These are phyloP conservation scores for Thalassiosira exigua DNA, from an alignment of 352 stramenopile genomes.

Conservation along the genomic window DNA sequence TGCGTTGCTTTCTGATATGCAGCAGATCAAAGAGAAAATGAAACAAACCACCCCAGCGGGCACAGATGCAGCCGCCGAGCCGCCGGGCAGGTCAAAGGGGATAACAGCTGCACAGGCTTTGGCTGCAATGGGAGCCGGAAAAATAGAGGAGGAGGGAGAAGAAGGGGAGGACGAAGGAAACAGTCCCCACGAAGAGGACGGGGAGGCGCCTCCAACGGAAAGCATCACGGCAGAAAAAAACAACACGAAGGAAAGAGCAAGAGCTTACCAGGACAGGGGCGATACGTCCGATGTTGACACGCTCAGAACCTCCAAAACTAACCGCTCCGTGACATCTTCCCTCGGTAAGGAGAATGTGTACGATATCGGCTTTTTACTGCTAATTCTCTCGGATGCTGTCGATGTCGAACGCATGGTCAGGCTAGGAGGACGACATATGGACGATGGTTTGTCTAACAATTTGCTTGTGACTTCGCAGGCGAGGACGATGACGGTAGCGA, in stretches of 20 bases:
- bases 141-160: neutral
- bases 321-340: neutral
- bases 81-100: neutral
- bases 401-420: too few species aligned
- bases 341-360: neutral
- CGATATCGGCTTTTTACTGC: too few species aligned
- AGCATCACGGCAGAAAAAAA: neutral
- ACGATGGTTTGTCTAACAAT: too few species aligned
- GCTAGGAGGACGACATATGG: too few species aligned
- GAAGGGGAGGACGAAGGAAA: neutral
- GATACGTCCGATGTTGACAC: neutral
- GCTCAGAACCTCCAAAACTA: neutral
- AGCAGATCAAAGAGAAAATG: neutral
- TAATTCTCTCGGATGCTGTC: too few species aligned
- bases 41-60: neutral
- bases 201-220: neutral
- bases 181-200: neutral
- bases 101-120: neutral
- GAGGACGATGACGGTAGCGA: slow-evolving; percentile 30
- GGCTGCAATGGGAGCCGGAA: neutral
- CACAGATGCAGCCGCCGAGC: neutral
- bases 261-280: too few species aligned
- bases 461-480: slow-evolving; percentile 19
- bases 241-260: neutral
- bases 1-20: neutral